Evolutionary conservation across 352 stramenopile genomes (phyloP).

Genomic region (Phytophthora sp.): DNA sequence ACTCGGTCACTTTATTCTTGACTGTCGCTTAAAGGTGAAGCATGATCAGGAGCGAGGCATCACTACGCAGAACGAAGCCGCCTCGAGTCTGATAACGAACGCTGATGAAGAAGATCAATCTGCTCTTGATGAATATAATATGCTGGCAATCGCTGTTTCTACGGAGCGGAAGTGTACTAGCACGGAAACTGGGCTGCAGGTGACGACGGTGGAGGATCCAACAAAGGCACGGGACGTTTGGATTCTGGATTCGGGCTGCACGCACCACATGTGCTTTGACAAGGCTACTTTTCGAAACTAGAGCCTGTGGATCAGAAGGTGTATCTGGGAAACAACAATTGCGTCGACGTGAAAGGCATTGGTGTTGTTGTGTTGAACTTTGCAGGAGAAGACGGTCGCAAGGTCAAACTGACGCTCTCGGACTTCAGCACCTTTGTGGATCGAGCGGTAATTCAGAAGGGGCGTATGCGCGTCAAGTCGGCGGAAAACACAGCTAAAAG

Average conservation of each 20-base stretch:
- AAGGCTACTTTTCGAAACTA: background rate
- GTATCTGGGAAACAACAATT: slow-evolving; percentile 14
- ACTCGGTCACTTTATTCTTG: background rate
- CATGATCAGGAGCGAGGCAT: slow-evolving; percentile 15
- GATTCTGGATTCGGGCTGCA: slow-evolving; percentile 14
- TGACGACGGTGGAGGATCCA: background rate
- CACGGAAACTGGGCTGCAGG: background rate
- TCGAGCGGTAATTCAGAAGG: slow-evolving; percentile 3
- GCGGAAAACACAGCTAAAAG: background rate
- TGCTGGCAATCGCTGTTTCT: background rate
- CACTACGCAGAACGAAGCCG: too few relatives aligned
- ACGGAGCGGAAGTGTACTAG: background rate
- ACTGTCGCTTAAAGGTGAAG: background rate
- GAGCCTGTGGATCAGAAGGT: slow-evolving; percentile 5
- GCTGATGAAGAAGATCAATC: background rate
- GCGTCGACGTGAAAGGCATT: slow-evolving; percentile 12
- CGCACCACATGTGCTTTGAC: slow-evolving; percentile 13
- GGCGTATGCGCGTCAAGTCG: slow-evolving; percentile 3
- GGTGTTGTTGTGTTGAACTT: slow-evolving; percentile 1
- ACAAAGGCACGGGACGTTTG: background rate
- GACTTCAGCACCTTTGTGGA: slow-evolving; percentile 12
- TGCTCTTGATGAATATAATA: slow-evolving; percentile 4
- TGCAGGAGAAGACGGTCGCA: background rate
- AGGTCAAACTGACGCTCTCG: slow-evolving; percentile 11
- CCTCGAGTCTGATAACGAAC: too few relatives aligned